A percentile compares a stretch with the other conserved stretches of the same genome.
These are phyloP conservation scores for Aaosphaeria arxii DNA, from an alignment of 2,329 filamentous ascomycete species.

Conservation along the genomic window DNA sequence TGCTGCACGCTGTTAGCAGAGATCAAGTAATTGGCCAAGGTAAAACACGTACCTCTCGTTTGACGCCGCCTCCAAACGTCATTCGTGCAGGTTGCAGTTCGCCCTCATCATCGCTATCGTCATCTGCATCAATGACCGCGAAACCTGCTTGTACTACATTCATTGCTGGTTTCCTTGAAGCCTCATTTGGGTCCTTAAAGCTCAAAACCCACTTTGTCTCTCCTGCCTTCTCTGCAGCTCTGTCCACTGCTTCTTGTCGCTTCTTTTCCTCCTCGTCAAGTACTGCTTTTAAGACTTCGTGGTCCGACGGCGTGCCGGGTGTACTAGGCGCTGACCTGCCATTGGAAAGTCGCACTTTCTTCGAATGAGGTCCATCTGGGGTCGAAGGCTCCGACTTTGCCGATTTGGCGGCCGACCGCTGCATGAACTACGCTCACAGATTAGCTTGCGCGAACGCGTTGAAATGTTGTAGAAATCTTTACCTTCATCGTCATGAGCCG, in stretches of 20 bases:
- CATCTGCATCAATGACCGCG: conserved; percentile 48
- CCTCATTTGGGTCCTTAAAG: conserved; percentile 46
- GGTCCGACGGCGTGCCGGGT: conserved; percentile 47
- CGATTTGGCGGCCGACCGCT: conserved; percentile 69
- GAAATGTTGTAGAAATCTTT: conserved; percentile 2
- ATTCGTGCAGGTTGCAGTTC: conserved; percentile 35
- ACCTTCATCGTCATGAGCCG: conserved; percentile 88
- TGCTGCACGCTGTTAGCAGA: too few species aligned
- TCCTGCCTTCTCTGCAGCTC: conserved; percentile 59
- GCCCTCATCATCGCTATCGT: conserved; percentile 32
- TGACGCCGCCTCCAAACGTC: conserved; percentile 52
- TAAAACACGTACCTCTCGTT: conserved; percentile 18
- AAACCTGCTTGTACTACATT: conserved; percentile 61
- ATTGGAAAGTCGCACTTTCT: conserved; percentile 60
- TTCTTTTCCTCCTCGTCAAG: conserved; percentile 66
- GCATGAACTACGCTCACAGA: conserved; percentile 68
- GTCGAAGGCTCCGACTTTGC: conserved; percentile 47
- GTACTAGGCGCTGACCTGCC: conserved; percentile 30
- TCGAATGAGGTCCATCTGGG: conserved; percentile 54
- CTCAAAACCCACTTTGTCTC: conserved; percentile 77
- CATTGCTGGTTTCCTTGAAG: conserved; percentile 36
- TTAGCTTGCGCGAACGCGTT: conserved; percentile 7
- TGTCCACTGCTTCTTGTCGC: conserved; percentile 56
- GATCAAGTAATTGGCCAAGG: too few species aligned
- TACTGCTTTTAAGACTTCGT: conserved; percentile 60